Evolutionary conservation across 345 rosid genomes (phyloP).

Genomic region (Melaleuca alternifolia): DNA sequence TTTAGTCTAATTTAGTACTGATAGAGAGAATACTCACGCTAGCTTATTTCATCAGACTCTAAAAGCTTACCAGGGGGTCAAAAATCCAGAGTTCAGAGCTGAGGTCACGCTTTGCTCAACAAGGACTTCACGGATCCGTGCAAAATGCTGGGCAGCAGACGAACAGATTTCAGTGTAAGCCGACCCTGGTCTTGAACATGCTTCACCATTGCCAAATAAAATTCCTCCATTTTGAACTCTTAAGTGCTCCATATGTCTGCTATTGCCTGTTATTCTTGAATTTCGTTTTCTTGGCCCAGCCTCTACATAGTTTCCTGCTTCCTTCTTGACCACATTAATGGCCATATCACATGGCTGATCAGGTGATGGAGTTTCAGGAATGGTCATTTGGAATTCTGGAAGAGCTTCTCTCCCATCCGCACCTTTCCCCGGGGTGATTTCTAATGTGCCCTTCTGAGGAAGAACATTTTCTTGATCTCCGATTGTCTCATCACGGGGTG

Average conservation of each 20-base stretch:
- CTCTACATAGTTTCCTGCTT: constrained; percentile 55
- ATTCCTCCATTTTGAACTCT: constrained; percentile 53
- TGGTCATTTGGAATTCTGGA: constrained; percentile 65
- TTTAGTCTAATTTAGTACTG: not conserved
- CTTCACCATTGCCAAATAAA: constrained; percentile 49
- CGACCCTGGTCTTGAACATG: constrained; percentile 44
- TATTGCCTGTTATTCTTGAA: constrained; percentile 51
- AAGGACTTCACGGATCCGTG: constrained; percentile 83
- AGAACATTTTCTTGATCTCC: constrained; percentile 73
- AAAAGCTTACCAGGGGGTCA: constrained; percentile 83
- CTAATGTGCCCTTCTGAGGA: constrained; percentile 53
- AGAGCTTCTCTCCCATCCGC: constrained; percentile 38
- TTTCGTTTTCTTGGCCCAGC: constrained; percentile 67
- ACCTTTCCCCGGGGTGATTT: constrained; percentile 80
- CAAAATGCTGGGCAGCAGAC: constrained; percentile 87
- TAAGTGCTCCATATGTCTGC: constrained; percentile 40
- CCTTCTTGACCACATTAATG: constrained; percentile 54
- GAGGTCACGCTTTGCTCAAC: constrained; percentile 88
- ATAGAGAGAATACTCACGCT: not conserved
- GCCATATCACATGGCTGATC: constrained; percentile 69
- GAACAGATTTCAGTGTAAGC: constrained; percentile 81
- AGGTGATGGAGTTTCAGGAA: constrained; percentile 98
- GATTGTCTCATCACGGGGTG: constrained; percentile 35
- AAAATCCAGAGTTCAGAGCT: constrained; percentile 81
- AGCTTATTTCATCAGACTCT: not conserved